A percentile compares a stretch with the other conserved stretches of the same genome.
These are phyloP conservation scores for Paradendryphiella salina DNA, from an alignment of 2,329 filamentous ascomycete species.

Conservation along the genomic window DNA sequence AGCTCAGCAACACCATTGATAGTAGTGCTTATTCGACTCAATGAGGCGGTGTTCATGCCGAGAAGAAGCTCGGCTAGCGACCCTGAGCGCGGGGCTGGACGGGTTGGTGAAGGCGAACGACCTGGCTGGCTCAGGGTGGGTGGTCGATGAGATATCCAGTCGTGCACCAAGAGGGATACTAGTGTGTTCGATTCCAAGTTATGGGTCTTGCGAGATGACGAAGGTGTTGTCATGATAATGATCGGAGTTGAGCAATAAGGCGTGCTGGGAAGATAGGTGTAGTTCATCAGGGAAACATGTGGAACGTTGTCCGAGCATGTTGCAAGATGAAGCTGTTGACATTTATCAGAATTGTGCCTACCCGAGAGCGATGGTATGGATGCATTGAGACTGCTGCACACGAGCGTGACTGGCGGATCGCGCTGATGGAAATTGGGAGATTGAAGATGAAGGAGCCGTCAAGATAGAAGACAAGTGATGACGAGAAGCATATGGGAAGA, in stretches of 20 bases:
- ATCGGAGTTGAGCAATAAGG: slow-evolving; percentile 67
- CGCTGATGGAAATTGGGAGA: neutral
- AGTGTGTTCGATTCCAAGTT: slow-evolving; percentile 84
- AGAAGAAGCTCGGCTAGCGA: slow-evolving; percentile 81
- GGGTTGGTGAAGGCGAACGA: slow-evolving; percentile 65
- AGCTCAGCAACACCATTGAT: slow-evolving; percentile 87
- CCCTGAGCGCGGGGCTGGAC: slow-evolving; percentile 58
- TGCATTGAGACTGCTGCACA: neutral
- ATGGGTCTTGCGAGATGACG: slow-evolving; percentile 74
- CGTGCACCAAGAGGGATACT: slow-evolving; percentile 93
- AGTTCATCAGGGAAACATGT: slow-evolving; percentile 97
- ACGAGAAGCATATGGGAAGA: neutral
- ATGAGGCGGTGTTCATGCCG: slow-evolving; percentile 85
- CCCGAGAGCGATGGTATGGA: neutral
- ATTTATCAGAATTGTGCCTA: slow-evolving; percentile 7
- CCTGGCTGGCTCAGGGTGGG: slow-evolving; percentile 64
- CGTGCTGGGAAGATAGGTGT: slow-evolving; percentile 82
- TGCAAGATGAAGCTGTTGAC: slow-evolving; percentile 81
- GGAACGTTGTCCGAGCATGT: slow-evolving; percentile 83
- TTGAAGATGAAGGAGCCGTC: neutral
- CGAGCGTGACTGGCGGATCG: neutral
- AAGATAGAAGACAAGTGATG: slow-evolving; percentile 5
- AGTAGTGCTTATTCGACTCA: slow-evolving; percentile 87
- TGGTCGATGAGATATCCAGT: slow-evolving; percentile 94
- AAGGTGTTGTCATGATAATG: slow-evolving; percentile 90